Percentiles rank a stretch among this genome's conserved stretches.
Conservation (phyloP, 768 basidiomycete genomes). For the Tylopilus felleus region DNA sequence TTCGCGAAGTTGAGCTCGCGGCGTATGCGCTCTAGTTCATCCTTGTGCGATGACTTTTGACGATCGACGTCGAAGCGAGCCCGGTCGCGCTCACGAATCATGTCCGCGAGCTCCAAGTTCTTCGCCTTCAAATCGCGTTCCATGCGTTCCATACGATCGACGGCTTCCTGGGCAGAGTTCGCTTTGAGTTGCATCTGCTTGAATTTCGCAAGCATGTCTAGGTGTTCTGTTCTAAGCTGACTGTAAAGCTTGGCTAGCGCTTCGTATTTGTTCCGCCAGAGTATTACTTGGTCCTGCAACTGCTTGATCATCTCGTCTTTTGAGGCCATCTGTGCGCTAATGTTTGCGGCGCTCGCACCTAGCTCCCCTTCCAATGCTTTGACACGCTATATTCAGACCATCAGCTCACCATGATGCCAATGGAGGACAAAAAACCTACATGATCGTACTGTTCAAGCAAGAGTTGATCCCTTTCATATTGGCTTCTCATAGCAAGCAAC, state of each 20-base stretch:
- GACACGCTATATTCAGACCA: slow-evolving; percentile 60
- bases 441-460: slow-evolving; percentile 97
- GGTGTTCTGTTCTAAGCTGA: slow-evolving; percentile 93
- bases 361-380: slow-evolving; percentile 94
- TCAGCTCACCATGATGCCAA: slow-evolving; percentile 5
- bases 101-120: slow-evolving; percentile 96
- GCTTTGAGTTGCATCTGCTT: slow-evolving; percentile 98
- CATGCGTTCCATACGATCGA: slow-evolving; percentile 99
- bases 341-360: slow-evolving; percentile 65
- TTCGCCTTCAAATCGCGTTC: slow-evolving; percentile 98
- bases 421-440: slow-evolving; percentile 39
- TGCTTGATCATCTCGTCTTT: slow-evolving; percentile 97
- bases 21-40: slow-evolving; percentile 88
- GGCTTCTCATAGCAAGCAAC: slow-evolving; percentile 88
- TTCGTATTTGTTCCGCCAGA: slow-evolving; percentile 99
- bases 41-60: slow-evolving; percentile 90
- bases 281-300: slow-evolving; percentile 91
- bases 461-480: slow-evolving; percentile 97
- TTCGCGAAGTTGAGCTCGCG: slow-evolving; percentile 94
- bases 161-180: slow-evolving; percentile 95
- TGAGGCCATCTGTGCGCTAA: slow-evolving; percentile 79
- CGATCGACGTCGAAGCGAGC: slow-evolving; percentile 95
- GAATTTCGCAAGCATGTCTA: slow-evolving; percentile 95
- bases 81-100: slow-evolving; percentile 96
- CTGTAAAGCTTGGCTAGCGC: slow-evolving; percentile 98